Conservation (phyloP, 192 early-diverging fungal species). For the Coemansia sp. region DNA sequence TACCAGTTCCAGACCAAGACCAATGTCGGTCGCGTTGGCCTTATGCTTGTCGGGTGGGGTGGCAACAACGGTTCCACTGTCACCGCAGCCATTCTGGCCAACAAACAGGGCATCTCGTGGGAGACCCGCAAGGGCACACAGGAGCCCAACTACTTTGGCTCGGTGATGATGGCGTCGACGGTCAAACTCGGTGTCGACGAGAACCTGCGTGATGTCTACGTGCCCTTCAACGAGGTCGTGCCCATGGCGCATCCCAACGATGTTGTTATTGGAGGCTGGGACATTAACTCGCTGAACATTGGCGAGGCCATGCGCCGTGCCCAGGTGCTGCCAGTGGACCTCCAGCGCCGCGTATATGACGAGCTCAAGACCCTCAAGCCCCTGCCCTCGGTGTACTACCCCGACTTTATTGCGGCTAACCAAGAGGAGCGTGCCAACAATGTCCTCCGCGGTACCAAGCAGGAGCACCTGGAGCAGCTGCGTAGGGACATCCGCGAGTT, state of each 20-base stretch:
- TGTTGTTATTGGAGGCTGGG: conserved; percentile 97
- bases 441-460: conserved; percentile 82
- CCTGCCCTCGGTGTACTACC: conserved; percentile 96
- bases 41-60: conserved; percentile 99
- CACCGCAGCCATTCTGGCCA: conserved; percentile 94
- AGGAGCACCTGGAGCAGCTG: conserved; percentile 89
- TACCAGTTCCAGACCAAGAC: conserved; percentile 90
- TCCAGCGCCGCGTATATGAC: conserved; percentile 87
- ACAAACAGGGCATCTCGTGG: conserved; percentile 86
- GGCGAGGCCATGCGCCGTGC: conserved; percentile 93
- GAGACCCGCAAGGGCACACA: conserved; percentile 91
- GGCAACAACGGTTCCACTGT: conserved; percentile 99
- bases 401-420: conserved; percentile 99
- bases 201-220: conserved; percentile 82
- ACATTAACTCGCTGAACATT: conserved; percentile 84
- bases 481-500: conserved; percentile 95
- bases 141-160: conserved; percentile 95
- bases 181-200: conserved; percentile 88
- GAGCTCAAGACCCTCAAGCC: conserved; percentile 82
- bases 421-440: conserved; percentile 97
- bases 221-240: conserved; percentile 90
- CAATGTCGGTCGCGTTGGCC: conserved; percentile 66
- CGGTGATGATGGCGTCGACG: conserved; percentile 94
- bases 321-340: conserved; percentile 92
- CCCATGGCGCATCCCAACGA: conserved; percentile 98